These are phyloP conservation scores for Trichosporon sp. DNA, from an alignment of 1,284 basidiomycete genomes.

Conservation along the genomic window DNA sequence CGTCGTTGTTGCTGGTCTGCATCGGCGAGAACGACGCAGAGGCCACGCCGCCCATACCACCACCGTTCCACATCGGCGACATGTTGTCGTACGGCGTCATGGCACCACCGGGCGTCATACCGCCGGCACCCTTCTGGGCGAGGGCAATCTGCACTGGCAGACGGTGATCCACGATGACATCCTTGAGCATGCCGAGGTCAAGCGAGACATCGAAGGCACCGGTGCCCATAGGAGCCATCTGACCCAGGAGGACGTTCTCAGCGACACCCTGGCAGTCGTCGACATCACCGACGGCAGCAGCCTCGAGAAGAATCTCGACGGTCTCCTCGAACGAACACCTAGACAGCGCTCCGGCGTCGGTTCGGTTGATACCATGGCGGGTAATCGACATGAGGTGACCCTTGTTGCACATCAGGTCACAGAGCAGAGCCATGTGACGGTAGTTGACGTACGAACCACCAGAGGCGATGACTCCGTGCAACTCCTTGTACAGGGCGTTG, in stretches of 20 bases:
- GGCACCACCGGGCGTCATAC: constrained; percentile 75
- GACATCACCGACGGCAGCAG: constrained; percentile 93
- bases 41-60: constrained; percentile 60
- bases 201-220: constrained; percentile 93
- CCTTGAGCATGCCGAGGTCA: constrained; percentile 97
- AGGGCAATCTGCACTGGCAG: constrained; percentile 80
- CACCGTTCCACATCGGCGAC: constrained; percentile 56
- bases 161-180: constrained; percentile 95
- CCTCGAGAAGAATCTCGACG: constrained; percentile 98
- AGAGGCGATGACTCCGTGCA: constrained; percentile 93
- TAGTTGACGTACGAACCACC: constrained; percentile 99
- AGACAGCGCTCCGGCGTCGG: constrained; percentile 95
- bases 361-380: constrained; percentile 97
- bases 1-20: constrained; percentile 77
- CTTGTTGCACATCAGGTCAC: constrained; percentile 97
- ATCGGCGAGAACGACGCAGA: constrained; percentile 91
- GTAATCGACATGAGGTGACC: constrained; percentile 97
- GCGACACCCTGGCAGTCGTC: constrained; percentile 98
- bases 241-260: constrained; percentile 97
- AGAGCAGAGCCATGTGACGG: constrained; percentile 88
- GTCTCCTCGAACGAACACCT: constrained; percentile 99
- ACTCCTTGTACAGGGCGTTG: constrained; percentile 85
- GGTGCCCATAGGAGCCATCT: constrained; percentile 97
- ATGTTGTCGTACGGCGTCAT: constrained; percentile 95
- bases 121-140: constrained; percentile 71